Percentiles rank a stretch among this genome's conserved stretches.
phyloP scores from a whole-genome alignment of 2,329 filamentous ascomycete genomes.

The Curvularia hawaiiensis region DNA sequence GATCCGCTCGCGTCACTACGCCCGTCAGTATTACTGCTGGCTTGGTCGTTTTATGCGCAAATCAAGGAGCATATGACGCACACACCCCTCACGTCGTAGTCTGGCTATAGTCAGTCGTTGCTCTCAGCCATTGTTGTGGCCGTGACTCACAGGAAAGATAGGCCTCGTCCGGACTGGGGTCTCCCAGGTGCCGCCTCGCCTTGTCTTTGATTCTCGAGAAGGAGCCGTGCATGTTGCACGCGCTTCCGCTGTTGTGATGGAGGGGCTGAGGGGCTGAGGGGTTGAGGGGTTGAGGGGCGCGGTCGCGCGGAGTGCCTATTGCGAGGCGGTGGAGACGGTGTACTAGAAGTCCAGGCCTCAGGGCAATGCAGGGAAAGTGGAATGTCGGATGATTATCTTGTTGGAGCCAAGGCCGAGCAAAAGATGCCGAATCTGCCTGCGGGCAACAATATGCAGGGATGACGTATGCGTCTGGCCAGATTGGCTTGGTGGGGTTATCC shows the following conservation, averaged over 20 bases:
- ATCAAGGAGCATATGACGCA: slow-evolving; percentile 30
- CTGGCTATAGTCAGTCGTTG: slow-evolving; percentile 48
- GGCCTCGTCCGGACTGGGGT: slow-evolving; percentile 63
- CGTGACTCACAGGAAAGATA: slow-evolving; percentile 70
- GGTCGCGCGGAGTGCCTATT: slow-evolving; percentile 4
- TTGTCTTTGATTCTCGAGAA: slow-evolving; percentile 34
- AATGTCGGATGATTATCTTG: slow-evolving; percentile 21
- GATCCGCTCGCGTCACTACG: slow-evolving; percentile 84
- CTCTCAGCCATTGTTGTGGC: neutral
- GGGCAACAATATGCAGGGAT: slow-evolving; percentile 20
- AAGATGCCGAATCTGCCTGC: slow-evolving; percentile 12
- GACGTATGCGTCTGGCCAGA: slow-evolving; percentile 23
- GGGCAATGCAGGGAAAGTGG: slow-evolving; percentile 2
- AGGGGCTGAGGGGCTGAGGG: neutral
- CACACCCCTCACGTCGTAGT: slow-evolving; percentile 69
- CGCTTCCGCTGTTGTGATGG: slow-evolving; percentile 1
- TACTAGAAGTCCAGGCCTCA: neutral
- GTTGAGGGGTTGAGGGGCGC: neutral
- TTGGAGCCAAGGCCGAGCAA: slow-evolving; percentile 7
- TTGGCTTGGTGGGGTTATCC: slow-evolving; percentile 11
- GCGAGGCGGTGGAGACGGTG: neutral
- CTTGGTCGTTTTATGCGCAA: slow-evolving; percentile 6
- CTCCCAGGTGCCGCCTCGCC: slow-evolving; percentile 36
- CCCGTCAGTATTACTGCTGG: slow-evolving; percentile 25
- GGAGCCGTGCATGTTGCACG: slow-evolving; percentile 24